These are phyloP conservation scores for Lachnellula cervina DNA, from an alignment of 2,329 filamentous ascomycete genomes.

Conservation along the genomic window DNA sequence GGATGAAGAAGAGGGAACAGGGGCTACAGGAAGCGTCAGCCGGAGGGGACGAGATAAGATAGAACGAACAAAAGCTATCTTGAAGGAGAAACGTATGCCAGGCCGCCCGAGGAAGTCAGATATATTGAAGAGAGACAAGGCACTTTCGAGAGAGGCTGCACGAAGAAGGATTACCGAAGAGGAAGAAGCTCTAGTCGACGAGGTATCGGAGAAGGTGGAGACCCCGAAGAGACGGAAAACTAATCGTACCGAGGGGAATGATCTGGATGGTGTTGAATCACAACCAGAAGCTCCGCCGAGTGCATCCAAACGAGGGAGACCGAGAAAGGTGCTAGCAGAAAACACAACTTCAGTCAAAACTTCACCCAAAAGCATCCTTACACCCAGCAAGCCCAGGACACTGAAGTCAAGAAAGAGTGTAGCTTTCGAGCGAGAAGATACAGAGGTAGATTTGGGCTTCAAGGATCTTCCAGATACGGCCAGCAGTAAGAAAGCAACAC, in stretches of 20 bases:
- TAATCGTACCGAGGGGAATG: background rate
- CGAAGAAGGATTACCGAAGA: slow-evolving; percentile 13
- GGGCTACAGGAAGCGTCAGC: background rate
- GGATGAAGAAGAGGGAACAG: slow-evolving; percentile 5
- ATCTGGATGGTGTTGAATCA: background rate
- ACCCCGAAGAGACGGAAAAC: slow-evolving; percentile 1
- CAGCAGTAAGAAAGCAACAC: slow-evolving; percentile 6
- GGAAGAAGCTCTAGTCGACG: background rate
- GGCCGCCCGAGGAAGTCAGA: slow-evolving; percentile 18
- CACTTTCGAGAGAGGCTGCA: slow-evolving; percentile 14
- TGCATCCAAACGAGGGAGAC: slow-evolving; percentile 12
- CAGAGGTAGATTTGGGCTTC: slow-evolving; percentile 44
- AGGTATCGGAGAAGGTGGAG: slow-evolving; percentile 1
- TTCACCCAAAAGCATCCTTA: slow-evolving; percentile 50
- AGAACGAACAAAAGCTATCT: slow-evolving; percentile 4
- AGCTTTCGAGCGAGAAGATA: slow-evolving; percentile 42
- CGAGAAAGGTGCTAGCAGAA: slow-evolving; percentile 3
- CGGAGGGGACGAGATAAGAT: slow-evolving; percentile 4
- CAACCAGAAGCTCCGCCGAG: background rate
- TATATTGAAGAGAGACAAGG: slow-evolving; percentile 18
- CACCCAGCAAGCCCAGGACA: slow-evolving; percentile 42
- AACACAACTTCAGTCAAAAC: background rate
- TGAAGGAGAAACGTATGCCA: slow-evolving; percentile 6
- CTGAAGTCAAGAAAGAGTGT: slow-evolving; percentile 48
- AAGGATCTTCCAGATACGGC: slow-evolving; percentile 41